Percentiles rank a stretch among this genome's conserved stretches.
Conservation (phyloP, 441 rosid species). For the Manihot esculenta region DNA sequence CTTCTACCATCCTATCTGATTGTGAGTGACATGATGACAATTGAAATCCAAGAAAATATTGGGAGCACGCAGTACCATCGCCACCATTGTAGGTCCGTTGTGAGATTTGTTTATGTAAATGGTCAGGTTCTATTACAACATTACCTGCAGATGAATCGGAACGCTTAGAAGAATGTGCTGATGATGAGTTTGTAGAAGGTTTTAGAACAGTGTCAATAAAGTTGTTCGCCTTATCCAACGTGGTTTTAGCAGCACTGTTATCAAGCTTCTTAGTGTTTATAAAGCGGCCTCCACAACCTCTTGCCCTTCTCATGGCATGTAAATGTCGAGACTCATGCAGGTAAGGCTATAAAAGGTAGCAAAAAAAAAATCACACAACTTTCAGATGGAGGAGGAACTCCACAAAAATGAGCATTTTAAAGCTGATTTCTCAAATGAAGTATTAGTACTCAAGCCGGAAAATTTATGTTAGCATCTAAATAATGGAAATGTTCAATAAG, state of each 20-base stretch:
- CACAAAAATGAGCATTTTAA: too few species aligned
- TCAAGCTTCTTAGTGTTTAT: constrained; percentile 51
- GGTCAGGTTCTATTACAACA: constrained; percentile 1
- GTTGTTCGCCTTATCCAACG: constrained; percentile 8
- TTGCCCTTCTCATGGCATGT: constrained; percentile 84
- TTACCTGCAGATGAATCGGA: constrained; percentile 18
- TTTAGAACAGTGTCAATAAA: constrained; percentile 15
- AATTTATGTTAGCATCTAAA: background rate
- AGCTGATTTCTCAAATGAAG: background rate
- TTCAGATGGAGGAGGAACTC: too few species aligned
- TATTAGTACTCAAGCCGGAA: background rate
- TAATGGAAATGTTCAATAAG: background rate
- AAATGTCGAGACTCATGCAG: constrained; percentile 93
- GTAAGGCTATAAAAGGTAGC: constrained; percentile 58
- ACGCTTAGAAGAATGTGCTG: constrained; percentile 9
- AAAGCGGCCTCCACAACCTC: constrained; percentile 87
- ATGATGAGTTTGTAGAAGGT: background rate
- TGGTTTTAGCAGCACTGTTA: constrained; percentile 10
- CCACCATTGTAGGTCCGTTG: constrained; percentile 18
- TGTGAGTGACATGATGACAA: constrained; percentile 13
- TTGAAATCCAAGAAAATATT: constrained; percentile 22
- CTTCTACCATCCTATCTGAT: constrained; percentile 24
- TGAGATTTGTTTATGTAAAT: constrained; percentile 4
- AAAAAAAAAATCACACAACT: constrained; percentile 1
- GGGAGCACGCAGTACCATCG: constrained; percentile 21